These are phyloP conservation scores for Solanum boliviense DNA, from an alignment of 257 asterid genomes.

Conservation along the genomic window DNA sequence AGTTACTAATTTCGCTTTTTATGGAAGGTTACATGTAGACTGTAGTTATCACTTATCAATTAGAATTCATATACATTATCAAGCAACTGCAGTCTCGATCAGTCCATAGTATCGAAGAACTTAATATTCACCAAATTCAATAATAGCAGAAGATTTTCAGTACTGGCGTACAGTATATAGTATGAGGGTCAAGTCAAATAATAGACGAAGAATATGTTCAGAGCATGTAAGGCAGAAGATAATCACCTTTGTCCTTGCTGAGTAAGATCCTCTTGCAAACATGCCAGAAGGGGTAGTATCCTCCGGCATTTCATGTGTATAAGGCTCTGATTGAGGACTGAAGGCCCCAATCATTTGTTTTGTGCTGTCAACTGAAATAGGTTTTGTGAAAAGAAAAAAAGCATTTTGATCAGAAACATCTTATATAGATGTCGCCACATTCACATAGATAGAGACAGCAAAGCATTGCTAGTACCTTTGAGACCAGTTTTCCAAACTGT, in stretches of 20 bases:
- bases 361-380: slow-evolving; percentile 28
- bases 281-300: slow-evolving; percentile 45
- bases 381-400: not conserved
- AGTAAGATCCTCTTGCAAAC: slow-evolving; percentile 37
- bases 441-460: not conserved
- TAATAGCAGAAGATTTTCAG: not conserved
- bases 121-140: not conserved
- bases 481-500: slow-evolving; percentile 77
- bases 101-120: not conserved
- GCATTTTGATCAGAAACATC: not conserved
- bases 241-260: slow-evolving; percentile 35
- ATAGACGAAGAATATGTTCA: not conserved
- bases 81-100: not conserved
- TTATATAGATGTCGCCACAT: not conserved
- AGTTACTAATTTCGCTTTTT: not conserved
- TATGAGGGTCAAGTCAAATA: not conserved
- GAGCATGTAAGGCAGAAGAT: not conserved
- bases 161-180: not conserved
- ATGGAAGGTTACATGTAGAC: not conserved
- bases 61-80: not conserved
- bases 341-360: slow-evolving; percentile 43
- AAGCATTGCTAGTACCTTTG: slow-evolving; percentile 33
- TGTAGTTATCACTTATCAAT: not conserved
- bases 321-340: slow-evolving; percentile 37
- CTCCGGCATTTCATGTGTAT: slow-evolving; percentile 37